Evolutionary conservation across 345 rosid species (phyloP).

Genomic region (Lepidium africanum): DNA sequence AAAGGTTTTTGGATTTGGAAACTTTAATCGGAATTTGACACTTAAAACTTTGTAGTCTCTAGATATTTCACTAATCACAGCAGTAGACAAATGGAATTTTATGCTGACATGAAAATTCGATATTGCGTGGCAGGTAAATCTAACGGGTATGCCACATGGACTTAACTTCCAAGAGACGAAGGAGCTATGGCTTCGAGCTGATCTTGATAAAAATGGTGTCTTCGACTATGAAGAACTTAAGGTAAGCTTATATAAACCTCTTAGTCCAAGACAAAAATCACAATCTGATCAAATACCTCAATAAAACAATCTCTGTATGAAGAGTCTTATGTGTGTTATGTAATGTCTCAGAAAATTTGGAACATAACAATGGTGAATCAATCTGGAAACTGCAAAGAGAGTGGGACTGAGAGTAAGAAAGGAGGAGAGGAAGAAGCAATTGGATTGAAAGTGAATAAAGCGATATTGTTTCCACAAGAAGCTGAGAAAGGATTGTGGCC

Average conservation of each 20-base stretch:
- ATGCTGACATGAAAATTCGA: background rate
- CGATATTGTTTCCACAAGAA: constrained; percentile 75
- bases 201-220: constrained; percentile 52
- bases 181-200: constrained; percentile 61
- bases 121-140: constrained; percentile 37
- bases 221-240: constrained; percentile 54
- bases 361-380: constrained; percentile 27
- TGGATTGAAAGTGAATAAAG: constrained; percentile 70
- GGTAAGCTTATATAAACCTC: constrained; percentile 22
- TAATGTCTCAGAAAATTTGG: constrained; percentile 32
- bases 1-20: background rate
- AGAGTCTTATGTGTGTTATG: background rate
- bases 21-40: background rate
- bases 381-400: constrained; percentile 20
- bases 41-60: background rate
- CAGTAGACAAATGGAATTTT: background rate
- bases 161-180: constrained; percentile 52
- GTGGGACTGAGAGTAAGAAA: constrained; percentile 11
- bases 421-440: constrained; percentile 37
- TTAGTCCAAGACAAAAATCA: background rate
- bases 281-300: background rate
- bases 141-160: constrained; percentile 52
- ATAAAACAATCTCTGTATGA: background rate
- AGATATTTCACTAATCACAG: background rate
- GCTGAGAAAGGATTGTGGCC: constrained; percentile 94